Base-by-base conservation (phyloP, 1,139 yeast species). In the Candida sp. region DNA sequence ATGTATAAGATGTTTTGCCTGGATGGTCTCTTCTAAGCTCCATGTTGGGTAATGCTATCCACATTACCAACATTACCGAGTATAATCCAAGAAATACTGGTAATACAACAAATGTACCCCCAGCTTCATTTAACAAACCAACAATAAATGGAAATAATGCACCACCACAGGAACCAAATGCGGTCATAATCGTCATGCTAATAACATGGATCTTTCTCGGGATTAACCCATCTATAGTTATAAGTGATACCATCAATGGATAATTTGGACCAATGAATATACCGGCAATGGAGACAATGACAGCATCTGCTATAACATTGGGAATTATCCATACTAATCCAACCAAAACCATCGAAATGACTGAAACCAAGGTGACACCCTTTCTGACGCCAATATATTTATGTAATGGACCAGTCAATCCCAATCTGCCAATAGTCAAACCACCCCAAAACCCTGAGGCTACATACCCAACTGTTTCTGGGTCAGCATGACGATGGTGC, bases 371-470 rank as follows among this genome's bases (percentile, higher is more conserved):
- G 4, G 69, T 56, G 9, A 76, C 73, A 2, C 79, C 70, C 46
- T 81, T 59, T 51, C 82, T 66, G n/a, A 74, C 71, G 0, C 84
- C 84, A 22, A 74, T 42, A 12, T 50, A 49, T 25, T 62, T 63
- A 48, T 76, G 75, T 8, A 73, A 51, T 1, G 64, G 61, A 21
- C 70, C 57, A 2, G 81, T 74, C 25, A 82, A 61, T 5, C 70
- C 48, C 25, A 84, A 61, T 42, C 90, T 60, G 1, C 89, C 89
- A 3, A 81, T 33, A 0, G 88, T 81, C 33, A 84, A 63, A 5
- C 90, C 91, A 9, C 75, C 81, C 90, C 89, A 84, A 52, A 77
- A 82, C 0, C 89, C 89, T 6, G 88, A 79, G 2, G 86, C 78
- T 25, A 82, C 83, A 54, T 82, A 83, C 15, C 89, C 88, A 44